Conservation (phyloP, 164 flowering plant genomes). For the Tetrastigma voinierianum region DNA sequence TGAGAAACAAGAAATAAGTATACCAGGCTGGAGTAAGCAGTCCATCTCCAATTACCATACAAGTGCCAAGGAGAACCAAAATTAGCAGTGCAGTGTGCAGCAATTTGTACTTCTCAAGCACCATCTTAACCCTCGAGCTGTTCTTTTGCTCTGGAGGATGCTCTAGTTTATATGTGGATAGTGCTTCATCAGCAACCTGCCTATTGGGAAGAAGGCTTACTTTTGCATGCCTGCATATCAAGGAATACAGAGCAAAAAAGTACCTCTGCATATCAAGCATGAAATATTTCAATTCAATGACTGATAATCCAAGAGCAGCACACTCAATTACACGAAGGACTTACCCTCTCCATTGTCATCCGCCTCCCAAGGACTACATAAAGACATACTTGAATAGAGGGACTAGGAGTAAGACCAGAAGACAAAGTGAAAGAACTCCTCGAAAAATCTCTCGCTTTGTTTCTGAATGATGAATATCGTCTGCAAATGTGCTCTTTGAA, state of each 20-base stretch:
- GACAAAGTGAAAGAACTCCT: constrained; percentile 77
- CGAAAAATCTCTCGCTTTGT: constrained; percentile 81
- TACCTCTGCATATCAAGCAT: constrained; percentile 49
- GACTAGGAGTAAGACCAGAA: constrained; percentile 71
- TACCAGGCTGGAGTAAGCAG: constrained; percentile 64
- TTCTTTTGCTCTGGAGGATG: constrained; percentile 35
- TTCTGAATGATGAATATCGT: constrained; percentile 79
- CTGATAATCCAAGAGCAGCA: background rate
- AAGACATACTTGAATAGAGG: constrained; percentile 80
- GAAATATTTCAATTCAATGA: background rate
- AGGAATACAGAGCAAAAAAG: constrained; percentile 78
- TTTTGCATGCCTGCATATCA: constrained; percentile 77
- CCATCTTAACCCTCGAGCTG: constrained; percentile 40
- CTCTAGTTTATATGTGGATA: constrained; percentile 66
- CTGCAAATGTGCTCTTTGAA: constrained; percentile 87
- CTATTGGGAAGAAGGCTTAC: constrained; percentile 81
- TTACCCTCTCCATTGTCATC: constrained; percentile 86
- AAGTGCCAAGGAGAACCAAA: constrained; percentile 40
- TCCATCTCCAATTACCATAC: constrained; percentile 73
- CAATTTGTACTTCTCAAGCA: constrained; percentile 55
- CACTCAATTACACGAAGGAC: constrained; percentile 1
- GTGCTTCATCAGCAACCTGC: constrained; percentile 77
- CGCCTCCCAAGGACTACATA: constrained; percentile 72
- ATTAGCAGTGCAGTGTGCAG: constrained; percentile 58
- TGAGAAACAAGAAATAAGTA: background rate